Conservation (phyloP, 148 eudicot genomes). For the Vaccinium vitisidaea region DNA sequence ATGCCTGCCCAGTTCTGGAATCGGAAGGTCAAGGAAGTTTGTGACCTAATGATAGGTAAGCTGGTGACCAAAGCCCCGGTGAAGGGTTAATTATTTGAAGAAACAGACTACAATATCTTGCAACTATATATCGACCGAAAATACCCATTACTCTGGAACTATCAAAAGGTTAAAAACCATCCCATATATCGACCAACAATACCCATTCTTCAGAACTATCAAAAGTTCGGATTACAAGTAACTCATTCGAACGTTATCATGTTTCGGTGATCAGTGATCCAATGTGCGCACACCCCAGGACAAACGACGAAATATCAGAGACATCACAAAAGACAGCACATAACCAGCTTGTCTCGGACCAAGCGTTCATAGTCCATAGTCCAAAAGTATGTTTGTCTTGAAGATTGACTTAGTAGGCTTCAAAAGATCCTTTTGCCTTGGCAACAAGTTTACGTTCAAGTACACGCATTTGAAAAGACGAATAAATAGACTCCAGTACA, state of each 20-base stretch:
- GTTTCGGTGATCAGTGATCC: not conserved
- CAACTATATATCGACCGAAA: too few relatives aligned
- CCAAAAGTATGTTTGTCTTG: not conserved
- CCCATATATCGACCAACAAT: not conserved
- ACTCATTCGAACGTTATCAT: not conserved
- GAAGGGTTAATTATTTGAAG: too few relatives aligned
- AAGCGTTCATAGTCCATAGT: not conserved
- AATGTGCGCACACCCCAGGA: not conserved
- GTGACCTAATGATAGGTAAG: too few relatives aligned
- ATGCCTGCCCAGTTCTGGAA: too few relatives aligned
- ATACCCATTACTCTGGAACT: too few relatives aligned
- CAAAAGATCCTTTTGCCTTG: not conserved
- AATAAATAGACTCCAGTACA: not conserved
- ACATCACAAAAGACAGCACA: not conserved
- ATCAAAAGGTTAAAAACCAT: not conserved
- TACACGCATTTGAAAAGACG: not conserved
- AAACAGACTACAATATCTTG: too few relatives aligned
- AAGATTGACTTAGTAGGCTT: not conserved
- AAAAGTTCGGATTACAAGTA: not conserved
- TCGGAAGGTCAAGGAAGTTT: too few relatives aligned
- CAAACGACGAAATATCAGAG: not conserved
- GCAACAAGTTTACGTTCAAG: not conserved
- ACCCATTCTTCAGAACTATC: not conserved
- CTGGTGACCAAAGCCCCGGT: too few relatives aligned
- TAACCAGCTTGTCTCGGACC: not conserved